Evolutionary conservation across 2,329 filamentous ascomycete species (phyloP).

Genomic region (Xylariomycetidae sp.): DNA sequence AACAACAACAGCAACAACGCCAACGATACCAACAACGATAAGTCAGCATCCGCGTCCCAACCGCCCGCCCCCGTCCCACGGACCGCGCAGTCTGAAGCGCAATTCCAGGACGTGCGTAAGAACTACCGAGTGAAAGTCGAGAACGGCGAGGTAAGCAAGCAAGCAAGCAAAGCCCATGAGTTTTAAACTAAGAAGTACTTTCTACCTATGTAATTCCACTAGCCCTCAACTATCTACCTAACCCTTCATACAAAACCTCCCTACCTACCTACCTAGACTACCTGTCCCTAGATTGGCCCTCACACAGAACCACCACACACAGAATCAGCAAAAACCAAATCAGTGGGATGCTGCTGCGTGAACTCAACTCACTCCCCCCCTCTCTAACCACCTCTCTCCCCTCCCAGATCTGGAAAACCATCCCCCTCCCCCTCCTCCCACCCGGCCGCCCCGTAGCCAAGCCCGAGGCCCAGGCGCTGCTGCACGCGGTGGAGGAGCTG

Average conservation of each 20-base stretch:
- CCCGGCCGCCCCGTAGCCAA: constrained; percentile 33
- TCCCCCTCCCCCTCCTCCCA: constrained; percentile 36
- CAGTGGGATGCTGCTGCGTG: no score
- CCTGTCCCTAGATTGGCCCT: no score
- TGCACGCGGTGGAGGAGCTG: constrained; percentile 54
- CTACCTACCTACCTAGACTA: constrained; percentile 2
- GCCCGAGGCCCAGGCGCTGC: constrained; percentile 42
- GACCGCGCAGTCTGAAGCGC: constrained; percentile 41
- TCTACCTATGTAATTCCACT: no score
- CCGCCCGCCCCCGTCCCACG: constrained; percentile 8
- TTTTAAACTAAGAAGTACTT: no score
- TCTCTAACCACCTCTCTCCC: no score
- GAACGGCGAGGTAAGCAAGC: constrained; percentile 49
- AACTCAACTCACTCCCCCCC: no score
- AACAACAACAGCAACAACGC: no score
- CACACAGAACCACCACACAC: no score
- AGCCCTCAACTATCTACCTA: not conserved
- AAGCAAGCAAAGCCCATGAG: no score
- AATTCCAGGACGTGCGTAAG: constrained; percentile 41
- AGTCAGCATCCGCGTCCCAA: constrained; percentile 7
- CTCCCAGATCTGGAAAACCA: constrained; percentile 38
- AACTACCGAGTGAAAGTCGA: constrained; percentile 46
- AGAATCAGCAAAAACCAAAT: no score
- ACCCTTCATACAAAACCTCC: not conserved
- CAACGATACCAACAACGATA: constrained; percentile 13